Evolutionary conservation across 176 grass and related monocot genomes (phyloP), one percentile per base, ranked within the genome.

Genomic region (Cymbopogon citratus): DNA sequence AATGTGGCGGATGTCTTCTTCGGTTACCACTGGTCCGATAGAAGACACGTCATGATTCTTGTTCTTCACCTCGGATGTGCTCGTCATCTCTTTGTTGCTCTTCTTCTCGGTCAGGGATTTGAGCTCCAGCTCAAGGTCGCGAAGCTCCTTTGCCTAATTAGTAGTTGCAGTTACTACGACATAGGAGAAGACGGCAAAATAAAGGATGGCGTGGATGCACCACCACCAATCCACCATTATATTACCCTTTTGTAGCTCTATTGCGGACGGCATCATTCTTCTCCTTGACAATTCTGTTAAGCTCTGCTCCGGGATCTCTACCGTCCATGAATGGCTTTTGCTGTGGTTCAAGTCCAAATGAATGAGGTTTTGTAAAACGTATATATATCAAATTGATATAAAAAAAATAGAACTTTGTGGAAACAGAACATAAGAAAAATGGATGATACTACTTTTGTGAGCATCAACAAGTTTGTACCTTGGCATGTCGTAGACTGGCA

Each of bases 1-100:
- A 26, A 93, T 87, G 81, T 91, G 94, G 27, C 87, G 83, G 66
- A 95, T 92, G 74, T 95, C 93, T 28, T 90, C 90, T 74, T 88
- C 93, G 15, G 81, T 86, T 10, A 92, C 93, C 70, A 92, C 12
- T 3, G 43, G 43, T 12, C 10, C 1, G 10, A 12, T 44, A 44
- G 43, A 44, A 2, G 43, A 44, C 24, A 13, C 0, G 36, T 19
- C 12, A 62, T 12, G 24, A 15, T 63, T 64, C 5, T 64, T 64
- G 24, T 21, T 82, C 87, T n/a, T n/a, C n/a, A 35, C 81, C 80
- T 94, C 87, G 19, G 79, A 84, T 64, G 43, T 44, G 43, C 85
- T 79, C 41, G 49, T 89, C 5, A 26, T 16, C 70, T 72, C 75
- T 80, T 84, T 89, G 66, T 91, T 94, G 74, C 83, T 87, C 92